phyloP scores from a whole-genome alignment of 306 rosid species.

The Rubus parviflorus region DNA sequence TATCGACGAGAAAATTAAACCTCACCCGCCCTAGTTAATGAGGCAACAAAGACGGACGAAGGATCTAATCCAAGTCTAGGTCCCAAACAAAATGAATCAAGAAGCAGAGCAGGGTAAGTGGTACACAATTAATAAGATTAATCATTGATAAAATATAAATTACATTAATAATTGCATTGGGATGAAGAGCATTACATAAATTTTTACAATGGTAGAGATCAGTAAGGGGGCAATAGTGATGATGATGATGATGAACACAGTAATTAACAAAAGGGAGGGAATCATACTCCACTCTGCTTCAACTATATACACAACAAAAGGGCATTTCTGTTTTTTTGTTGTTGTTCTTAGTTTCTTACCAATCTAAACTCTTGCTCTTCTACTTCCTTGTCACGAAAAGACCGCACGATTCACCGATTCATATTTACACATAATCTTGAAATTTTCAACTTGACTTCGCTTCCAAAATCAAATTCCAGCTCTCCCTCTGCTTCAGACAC shows the following conservation, averaged over 20 bases:
- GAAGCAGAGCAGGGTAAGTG: background rate
- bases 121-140: background rate
- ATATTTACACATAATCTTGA: slow-evolving; percentile 41
- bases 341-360: background rate
- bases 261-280: slow-evolving; percentile 18
- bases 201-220: slow-evolving; percentile 44
- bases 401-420: slow-evolving; percentile 42
- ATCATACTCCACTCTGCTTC: slow-evolving; percentile 25
- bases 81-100: background rate
- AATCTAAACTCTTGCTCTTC: slow-evolving; percentile 21
- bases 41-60: background rate
- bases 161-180: slow-evolving; percentile 30
- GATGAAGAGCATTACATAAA: slow-evolving; percentile 24
- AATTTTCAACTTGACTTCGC: slow-evolving; percentile 3
- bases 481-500: slow-evolving; percentile 22
- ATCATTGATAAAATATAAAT: slow-evolving; percentile 8
- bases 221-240: slow-evolving; percentile 18
- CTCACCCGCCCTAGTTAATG: background rate
- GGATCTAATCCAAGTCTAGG: too few species aligned
- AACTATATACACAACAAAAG: background rate
- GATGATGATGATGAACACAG: slow-evolving; percentile 20
- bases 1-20: background rate
- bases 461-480: slow-evolving; percentile 34
- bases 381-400: slow-evolving; percentile 19
- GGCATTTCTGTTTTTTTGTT: background rate